Percentiles rank a stretch among this genome's conserved stretches.
These are phyloP conservation scores for Gynostemma pentaphyllum DNA, from an alignment of 306 rosid genomes.

Conservation along the genomic window DNA sequence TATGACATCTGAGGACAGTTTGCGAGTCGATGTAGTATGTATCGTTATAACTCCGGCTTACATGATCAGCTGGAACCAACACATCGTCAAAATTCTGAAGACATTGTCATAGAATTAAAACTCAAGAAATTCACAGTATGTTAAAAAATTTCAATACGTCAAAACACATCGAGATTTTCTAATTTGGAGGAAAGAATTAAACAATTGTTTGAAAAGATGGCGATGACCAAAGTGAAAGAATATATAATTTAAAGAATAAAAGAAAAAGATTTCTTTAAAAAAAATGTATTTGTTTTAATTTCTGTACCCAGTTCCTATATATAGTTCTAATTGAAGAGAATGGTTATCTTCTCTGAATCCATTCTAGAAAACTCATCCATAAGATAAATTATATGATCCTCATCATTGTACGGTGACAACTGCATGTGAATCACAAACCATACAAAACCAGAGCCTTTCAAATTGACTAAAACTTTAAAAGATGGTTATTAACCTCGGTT, in stretches of 20 bases:
- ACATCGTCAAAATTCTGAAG: slow-evolving; percentile 97
- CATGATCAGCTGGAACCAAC: slow-evolving; percentile 90
- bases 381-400: too few species aligned
- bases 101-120: not conserved
- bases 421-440: too few species aligned
- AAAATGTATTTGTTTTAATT: not conserved
- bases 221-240: not conserved
- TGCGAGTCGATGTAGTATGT: slow-evolving; percentile 71
- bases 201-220: not conserved
- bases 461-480: too few species aligned
- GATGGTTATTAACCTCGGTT: too few species aligned
- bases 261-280: not conserved
- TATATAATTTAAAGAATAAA: not conserved
- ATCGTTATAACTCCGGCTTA: slow-evolving; percentile 90
- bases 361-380: not conserved
- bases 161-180: not conserved
- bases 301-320: not conserved
- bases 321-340: not conserved
- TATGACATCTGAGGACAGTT: slow-evolving; percentile 90
- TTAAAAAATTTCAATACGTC: not conserved
- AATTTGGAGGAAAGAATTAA: not conserved
- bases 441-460: too few species aligned
- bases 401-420: too few species aligned
- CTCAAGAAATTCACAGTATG: not conserved
- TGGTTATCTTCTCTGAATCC: not conserved